These are phyloP conservation scores for Musa troglodytarum DNA, from an alignment of 176 grass and related monocot species.

Conservation along the genomic window DNA sequence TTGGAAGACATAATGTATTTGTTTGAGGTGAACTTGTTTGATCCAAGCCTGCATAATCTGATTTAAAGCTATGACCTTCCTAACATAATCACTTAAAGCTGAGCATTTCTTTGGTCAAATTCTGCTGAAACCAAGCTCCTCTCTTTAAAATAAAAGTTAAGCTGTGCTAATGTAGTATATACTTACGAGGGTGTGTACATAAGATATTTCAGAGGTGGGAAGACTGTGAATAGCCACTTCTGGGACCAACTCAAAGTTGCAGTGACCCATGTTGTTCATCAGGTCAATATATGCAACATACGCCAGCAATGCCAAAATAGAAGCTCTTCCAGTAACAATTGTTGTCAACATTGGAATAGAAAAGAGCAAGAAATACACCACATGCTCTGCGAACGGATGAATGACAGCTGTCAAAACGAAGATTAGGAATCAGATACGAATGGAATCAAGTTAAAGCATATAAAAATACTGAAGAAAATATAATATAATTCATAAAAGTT, in stretches of 20 bases:
- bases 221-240: slow-evolving; percentile 48
- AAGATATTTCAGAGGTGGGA: slow-evolving; percentile 85
- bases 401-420: slow-evolving; percentile 54
- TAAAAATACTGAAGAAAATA: neutral
- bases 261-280: slow-evolving; percentile 97
- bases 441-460: neutral
- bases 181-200: slow-evolving; percentile 99
- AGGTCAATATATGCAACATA: slow-evolving; percentile 71
- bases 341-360: slow-evolving; percentile 39
- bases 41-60: too few species aligned
- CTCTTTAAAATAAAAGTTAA: neutral
- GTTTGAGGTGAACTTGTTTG: too few species aligned
- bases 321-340: slow-evolving; percentile 29
- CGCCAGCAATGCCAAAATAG: slow-evolving; percentile 22
- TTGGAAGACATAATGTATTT: too few species aligned
- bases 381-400: slow-evolving; percentile 79
- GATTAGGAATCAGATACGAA: neutral
- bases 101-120: neutral
- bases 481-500: neutral
- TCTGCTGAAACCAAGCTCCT: neutral
- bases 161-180: neutral
- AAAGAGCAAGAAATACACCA: slow-evolving; percentile 59
- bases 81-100: too few species aligned
- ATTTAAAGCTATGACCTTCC: too few species aligned
- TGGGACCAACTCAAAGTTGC: slow-evolving; percentile 89